These are phyloP conservation scores for Thelonectria discophora DNA, from an alignment of 2,329 filamentous ascomycete species.

Conservation along the genomic window DNA sequence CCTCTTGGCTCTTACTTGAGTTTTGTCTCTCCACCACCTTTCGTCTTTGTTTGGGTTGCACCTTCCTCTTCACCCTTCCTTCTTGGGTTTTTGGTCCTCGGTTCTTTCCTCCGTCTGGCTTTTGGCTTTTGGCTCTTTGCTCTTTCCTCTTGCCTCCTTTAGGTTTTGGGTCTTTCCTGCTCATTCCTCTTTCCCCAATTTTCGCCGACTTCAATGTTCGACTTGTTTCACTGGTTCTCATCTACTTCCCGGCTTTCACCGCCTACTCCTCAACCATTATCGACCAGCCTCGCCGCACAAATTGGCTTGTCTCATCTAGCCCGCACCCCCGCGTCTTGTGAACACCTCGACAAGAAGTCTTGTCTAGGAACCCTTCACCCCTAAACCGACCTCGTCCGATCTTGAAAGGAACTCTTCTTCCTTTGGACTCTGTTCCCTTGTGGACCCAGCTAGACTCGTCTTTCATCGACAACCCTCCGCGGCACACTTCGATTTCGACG, in stretches of 20 bases:
- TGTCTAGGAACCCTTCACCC: slow-evolving; percentile 14
- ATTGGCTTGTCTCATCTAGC: slow-evolving; percentile 20
- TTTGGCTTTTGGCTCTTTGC: background rate
- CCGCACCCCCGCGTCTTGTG: background rate
- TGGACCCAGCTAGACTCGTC: slow-evolving; percentile 12
- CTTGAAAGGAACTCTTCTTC: slow-evolving; percentile 5
- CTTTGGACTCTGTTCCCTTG: background rate
- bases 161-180: background rate
- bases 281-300: background rate
- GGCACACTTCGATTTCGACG: background rate
- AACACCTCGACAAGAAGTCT: slow-evolving; percentile 3
- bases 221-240: slow-evolving; percentile 9
- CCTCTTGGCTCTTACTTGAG: slow-evolving; percentile 17
- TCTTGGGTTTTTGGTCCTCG: slow-evolving; percentile 1
- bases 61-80: slow-evolving; percentile 12
- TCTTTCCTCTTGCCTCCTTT: slow-evolving; percentile 1
- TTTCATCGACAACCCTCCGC: slow-evolving; percentile 3
- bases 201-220: slow-evolving; percentile 2
- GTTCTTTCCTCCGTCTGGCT: background rate
- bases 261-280: background rate
- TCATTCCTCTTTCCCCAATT: slow-evolving; percentile 1
- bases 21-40: slow-evolving; percentile 16
- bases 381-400: slow-evolving; percentile 6
- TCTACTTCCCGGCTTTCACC: slow-evolving; percentile 6
- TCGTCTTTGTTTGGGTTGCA: slow-evolving; percentile 7